Base-by-base conservation (phyloP, 2,329 filamentous ascomycete species). In the Hypoxylon sp. region DNA sequence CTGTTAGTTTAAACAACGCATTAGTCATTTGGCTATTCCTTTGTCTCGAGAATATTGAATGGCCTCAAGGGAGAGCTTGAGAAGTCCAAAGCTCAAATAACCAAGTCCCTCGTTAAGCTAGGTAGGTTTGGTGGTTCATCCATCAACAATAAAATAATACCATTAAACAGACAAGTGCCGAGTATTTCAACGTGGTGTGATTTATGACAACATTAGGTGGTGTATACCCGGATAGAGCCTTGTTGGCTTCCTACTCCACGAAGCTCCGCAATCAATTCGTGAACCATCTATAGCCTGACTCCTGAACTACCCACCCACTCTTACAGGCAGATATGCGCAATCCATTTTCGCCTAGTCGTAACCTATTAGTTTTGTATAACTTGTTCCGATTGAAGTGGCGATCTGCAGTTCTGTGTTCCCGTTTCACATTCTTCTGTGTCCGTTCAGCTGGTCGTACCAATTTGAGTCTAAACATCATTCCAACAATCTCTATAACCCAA, bases 371-470 rank as follows among this genome's bases (percentile, higher is more conserved):
- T 64, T 41, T 55, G 50, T 62, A 59, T 46, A 26, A 62, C 50
- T 47, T 55, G 54, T 48, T 51, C 49, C 49, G 20, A 59, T 53
- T 37, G 30, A 49, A 17, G 47, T 44, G 32, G 15, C 48, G 58
- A 59, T 59, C 51, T 44, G 37, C 55, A 64, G 61, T 67, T 48
- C 61, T 62, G 61, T 64, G 48, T 56, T 62, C 64, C 61, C 62
- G 57, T 59, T 56, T 26, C 56, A 59, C 54, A 59, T 64, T 48
- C 58, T 67, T 67, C 51, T 48, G 51, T 57, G 26, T 8, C 48
- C 47, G 26, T 37, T 20, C 37, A 26, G 30, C 46, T 51, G 28
- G 55, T 53, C 17, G 19, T 59, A 62, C 47, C 49, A 62, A 56
- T 56, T 41, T 49, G 20, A 47, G 46, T 39, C 55, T 54, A 51